These are phyloP conservation scores for Suhomyces ambrosiae DNA, from an alignment of 1,139 yeast genomes.

Conservation along the genomic window DNA sequence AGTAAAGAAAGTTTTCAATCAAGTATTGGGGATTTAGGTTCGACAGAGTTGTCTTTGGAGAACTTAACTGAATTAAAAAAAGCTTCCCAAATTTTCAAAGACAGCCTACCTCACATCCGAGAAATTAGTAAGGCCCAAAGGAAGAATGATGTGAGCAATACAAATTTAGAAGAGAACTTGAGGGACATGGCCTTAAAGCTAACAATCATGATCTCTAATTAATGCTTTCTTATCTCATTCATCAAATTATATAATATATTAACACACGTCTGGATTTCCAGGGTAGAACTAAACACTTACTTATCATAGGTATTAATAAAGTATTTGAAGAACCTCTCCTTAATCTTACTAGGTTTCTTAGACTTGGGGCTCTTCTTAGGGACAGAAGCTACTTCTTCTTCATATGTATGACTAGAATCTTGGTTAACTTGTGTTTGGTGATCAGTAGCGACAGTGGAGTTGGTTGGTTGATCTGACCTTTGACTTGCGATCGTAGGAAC, in stretches of 20 bases:
- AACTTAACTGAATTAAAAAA: neutral
- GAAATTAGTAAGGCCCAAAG: neutral
- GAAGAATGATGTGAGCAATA: neutral
- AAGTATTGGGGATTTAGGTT: too few species aligned
- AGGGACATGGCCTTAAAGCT: neutral
- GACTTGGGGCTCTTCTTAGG: constrained; percentile 9
- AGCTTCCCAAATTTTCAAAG: neutral
- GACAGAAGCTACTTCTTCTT: constrained; percentile 7
- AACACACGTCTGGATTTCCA: constrained; percentile 1
- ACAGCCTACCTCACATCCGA: constrained; percentile 1
- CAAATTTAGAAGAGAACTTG: neutral
- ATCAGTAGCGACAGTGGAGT: constrained; percentile 18
- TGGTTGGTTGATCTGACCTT: constrained; percentile 14
- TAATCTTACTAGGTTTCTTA: constrained; percentile 28
- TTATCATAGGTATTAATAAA: constrained; percentile 37
- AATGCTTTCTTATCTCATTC: neutral
- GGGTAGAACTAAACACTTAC: constrained; percentile 3
- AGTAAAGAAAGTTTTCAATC: too few species aligned
- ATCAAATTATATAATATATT: neutral
- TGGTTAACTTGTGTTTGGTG: constrained; percentile 9
- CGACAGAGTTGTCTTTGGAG: too few species aligned
- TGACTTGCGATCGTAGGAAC: constrained; percentile 16
- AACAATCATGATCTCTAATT: neutral
- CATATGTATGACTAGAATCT: constrained; percentile 1
- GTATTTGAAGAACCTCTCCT: constrained; percentile 36